These are phyloP conservation scores for Neurospora tetrasperma DNA, from an alignment of 495 filamentous ascomycete species.

Conservation along the genomic window DNA sequence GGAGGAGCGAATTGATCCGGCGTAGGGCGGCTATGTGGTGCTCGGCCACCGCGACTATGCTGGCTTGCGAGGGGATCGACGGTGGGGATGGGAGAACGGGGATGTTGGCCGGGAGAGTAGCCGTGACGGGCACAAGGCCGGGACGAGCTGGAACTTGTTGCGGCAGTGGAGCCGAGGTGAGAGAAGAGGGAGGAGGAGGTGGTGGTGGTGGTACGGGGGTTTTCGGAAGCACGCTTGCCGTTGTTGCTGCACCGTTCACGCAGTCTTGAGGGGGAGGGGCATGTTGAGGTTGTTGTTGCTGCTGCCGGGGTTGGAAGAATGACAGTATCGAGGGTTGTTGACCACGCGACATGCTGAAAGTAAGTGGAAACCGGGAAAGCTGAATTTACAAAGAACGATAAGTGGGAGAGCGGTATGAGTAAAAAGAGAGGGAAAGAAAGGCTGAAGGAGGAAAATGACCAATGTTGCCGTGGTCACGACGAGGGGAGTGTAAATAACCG, in stretches of 20 bases:
- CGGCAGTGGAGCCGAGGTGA: conserved; percentile 5
- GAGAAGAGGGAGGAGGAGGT: conserved; percentile 12
- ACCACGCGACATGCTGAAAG: conserved; percentile 15
- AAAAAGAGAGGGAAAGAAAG: background rate
- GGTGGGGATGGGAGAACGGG: conserved; percentile 19
- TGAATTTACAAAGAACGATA: background rate
- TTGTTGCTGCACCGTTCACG: background rate
- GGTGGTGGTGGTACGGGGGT: conserved; percentile 12
- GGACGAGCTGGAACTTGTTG: conserved; percentile 15
- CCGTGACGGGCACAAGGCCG: background rate
- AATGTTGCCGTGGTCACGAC: background rate
- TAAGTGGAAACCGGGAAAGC: background rate
- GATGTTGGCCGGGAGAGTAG: conserved; percentile 24
- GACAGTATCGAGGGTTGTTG: conserved; percentile 40
- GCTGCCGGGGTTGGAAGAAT: conserved; percentile 28
- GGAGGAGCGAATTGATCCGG: conserved; percentile 70
- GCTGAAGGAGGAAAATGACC: background rate
- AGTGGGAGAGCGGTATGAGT: background rate
- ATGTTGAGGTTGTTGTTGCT: background rate
- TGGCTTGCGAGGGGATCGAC: conserved; percentile 37
- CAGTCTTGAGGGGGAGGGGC: background rate
- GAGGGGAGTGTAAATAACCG: background rate
- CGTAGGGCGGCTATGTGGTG: conserved; percentile 63
- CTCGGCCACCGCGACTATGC: conserved; percentile 47
- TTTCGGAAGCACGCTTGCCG: background rate